A percentile compares a stretch with the other conserved stretches of the same genome.
Evolutionary conservation across 805 yeast genomes (phyloP).

Genomic region (Yarrowia bubula): DNA sequence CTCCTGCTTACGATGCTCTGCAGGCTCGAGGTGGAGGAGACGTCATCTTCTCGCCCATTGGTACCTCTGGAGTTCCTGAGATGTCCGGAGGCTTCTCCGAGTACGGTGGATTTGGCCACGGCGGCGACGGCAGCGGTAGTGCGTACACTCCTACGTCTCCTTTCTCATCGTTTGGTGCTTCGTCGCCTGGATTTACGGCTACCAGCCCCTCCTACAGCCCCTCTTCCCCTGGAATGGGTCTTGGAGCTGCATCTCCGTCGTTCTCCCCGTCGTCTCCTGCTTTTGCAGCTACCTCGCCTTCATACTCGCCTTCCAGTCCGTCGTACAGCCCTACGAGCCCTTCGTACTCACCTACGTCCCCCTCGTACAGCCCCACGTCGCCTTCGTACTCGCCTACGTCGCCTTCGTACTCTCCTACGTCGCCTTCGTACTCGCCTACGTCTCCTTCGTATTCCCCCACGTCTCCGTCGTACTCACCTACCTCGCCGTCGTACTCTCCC

Average conservation of each 20-base stretch:
- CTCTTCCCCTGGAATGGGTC: constrained; percentile 58
- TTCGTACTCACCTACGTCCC: constrained; percentile 56
- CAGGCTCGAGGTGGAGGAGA: constrained; percentile 56
- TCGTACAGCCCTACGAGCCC: constrained; percentile 81
- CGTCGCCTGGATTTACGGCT: constrained; percentile 50
- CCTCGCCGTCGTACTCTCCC: constrained; percentile 58
- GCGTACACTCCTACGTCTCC: constrained; percentile 77
- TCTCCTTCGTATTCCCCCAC: constrained; percentile 67
- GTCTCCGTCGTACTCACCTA: constrained; percentile 63
- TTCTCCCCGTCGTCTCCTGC: constrained; percentile 70
- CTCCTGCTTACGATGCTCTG: constrained; percentile 45
- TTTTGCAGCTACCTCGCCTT: constrained; percentile 68
- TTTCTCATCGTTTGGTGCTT: constrained; percentile 57
- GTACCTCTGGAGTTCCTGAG: constrained; percentile 77
- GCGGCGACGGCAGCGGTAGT: constrained; percentile 48
- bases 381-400: constrained; percentile 64
- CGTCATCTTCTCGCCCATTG: constrained; percentile 80
- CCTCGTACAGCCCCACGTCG: constrained; percentile 69
- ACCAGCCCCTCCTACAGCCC: constrained; percentile 72
- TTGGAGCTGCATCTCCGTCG: constrained; percentile 61
- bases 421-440: constrained; percentile 67
- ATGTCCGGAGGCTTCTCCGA: constrained; percentile 85
- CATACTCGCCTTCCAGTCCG: constrained; percentile 78
- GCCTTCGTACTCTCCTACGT: constrained; percentile 69
- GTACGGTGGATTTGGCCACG: constrained; percentile 63